Evolutionary conservation across 2,329 filamentous ascomycete genomes (phyloP).

Genomic region (Calonectria multiphialidica): DNA sequence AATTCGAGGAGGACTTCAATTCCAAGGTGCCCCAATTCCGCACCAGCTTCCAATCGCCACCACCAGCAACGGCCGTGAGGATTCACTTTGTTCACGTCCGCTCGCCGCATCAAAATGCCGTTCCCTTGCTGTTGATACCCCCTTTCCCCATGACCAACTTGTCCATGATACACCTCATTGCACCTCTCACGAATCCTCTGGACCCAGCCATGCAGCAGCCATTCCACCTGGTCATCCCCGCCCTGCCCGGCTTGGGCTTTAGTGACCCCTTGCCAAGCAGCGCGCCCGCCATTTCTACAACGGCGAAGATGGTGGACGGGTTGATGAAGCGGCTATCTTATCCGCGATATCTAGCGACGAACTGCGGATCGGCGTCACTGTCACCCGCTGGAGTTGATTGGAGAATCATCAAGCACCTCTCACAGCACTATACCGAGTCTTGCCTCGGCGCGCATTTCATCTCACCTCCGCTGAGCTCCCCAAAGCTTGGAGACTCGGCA

Average conservation of each 20-base stretch:
- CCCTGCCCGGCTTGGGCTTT: conserved; percentile 75
- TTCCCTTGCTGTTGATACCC: conserved; percentile 75
- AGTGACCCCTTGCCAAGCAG: conserved; percentile 70
- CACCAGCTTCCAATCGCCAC: conserved; percentile 61
- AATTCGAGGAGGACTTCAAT: conserved; percentile 70
- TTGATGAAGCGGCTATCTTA: conserved; percentile 74
- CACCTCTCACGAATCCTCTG: conserved; percentile 65
- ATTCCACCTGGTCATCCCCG: conserved; percentile 76
- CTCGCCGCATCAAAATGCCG: conserved; percentile 64
- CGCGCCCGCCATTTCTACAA: conserved; percentile 61
- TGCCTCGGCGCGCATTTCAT: conserved; percentile 73
- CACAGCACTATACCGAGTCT: conserved; percentile 58
- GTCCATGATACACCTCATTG: conserved; percentile 67
- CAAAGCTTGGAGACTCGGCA: conserved; percentile 57
- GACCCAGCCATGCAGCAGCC: conserved; percentile 58
- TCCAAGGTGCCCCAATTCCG: conserved; percentile 72
- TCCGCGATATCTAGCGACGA: conserved; percentile 67
- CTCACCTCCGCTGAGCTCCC: conserved; percentile 65
- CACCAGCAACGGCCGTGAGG: conserved; percentile 58
- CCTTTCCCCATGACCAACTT: conserved; percentile 76
- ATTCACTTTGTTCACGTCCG: conserved; percentile 75
- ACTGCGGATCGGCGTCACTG: conserved; percentile 60
- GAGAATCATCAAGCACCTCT: conserved; percentile 61
- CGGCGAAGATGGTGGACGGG: conserved; percentile 66
- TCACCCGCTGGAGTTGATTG: conserved; percentile 65